Base-by-base conservation (phyloP, 768 basidiomycete genomes). In the Collybiopsis luxurians region DNA sequence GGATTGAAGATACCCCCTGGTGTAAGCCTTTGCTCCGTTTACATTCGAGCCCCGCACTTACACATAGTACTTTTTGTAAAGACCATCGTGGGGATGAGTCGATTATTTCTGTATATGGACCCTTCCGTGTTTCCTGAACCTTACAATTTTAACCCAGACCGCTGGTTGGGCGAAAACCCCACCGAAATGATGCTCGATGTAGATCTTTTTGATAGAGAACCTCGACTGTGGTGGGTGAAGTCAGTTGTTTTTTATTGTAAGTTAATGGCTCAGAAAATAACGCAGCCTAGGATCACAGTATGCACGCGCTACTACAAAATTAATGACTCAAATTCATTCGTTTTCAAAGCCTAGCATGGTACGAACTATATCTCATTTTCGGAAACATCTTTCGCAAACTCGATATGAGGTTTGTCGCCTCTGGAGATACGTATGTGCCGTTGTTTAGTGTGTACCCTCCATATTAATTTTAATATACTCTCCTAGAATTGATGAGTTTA, bases 51-150 rank as follows among this genome's bases (percentile, higher is more conserved):
- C n/a, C n/a, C n/a, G n/a, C n/a, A 34, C 13, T 34, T 34, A 34
- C 31, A 6, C 31, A 34, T 34, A 34, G 13, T 6, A 34, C 31
- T 34, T 39, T 11, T 4, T 10, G 47, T 28, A 11, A 42, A 80
- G 79, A 74, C 78, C 11, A 63, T 73, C 2, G 75, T 79, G 2
- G 71, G 73, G 13, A 75, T 75, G 70, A 72, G 75, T 4, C 64
- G 69, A 11, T 71, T 66, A 1, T 69, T 77, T 39, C 61, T 79
- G 27, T 78, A 79, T 53, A 64, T 63, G 28, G 73, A 77, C 54
- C 62, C 72, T 1, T 64, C 67, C 15, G 67, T 79, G 11, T 80
- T 79, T 59, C 69, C 73, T 4, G 62, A 74, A 10, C 75, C 79
- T 2, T 61, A 70, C 12, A 61, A 40, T 7, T 80, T 79, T 58